Base-by-base conservation (phyloP, 2,329 filamentous ascomycete genomes). In the Mollisia scopiformis region DNA sequence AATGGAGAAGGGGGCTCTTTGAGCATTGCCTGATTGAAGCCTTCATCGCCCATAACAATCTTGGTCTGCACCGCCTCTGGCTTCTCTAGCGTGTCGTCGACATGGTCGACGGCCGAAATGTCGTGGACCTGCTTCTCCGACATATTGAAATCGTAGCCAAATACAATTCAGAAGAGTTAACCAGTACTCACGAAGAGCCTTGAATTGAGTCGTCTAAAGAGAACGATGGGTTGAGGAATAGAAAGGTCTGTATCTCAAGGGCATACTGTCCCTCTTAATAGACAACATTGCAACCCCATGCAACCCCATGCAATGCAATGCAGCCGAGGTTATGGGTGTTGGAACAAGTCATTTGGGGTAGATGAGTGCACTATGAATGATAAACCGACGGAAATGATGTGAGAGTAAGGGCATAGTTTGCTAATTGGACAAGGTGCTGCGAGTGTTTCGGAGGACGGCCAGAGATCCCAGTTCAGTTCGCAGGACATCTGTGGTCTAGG, bases 1-100 rank as follows among this genome's bases (percentile, higher is more conserved):
- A 74, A 79, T 47, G 77, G 74, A 19, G 64, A 70, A 13, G 80
- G 77, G 7, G 80, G 78, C 66, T 85, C 83, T 72, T 81, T 79
- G 67, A 82, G 65, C 71, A 80, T 76, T 31, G 83, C 83, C 71
- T 55, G 51, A 23, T 62, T 62, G 52, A 54, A 62, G 19, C 43
- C 55, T 52, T 59, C 56, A 59, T 62, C 60, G 79, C 75, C 68
- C 78, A 80, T 64, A 31, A 64, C 55, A 35, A 67, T 50, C 41
- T 64, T 68, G 8, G 33, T 50, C 2, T 51, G 52, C 25, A 53
- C 58, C 25, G 61, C 33, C 6, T 54, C 30, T 16, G 43, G 43
- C 59, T 66, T 66, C 30, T 64, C 58, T 23, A 55, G 19, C 1
- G 46, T 43, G 16, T 37, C 25, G 43, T 61, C 59, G 49, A 62